Conservation (phyloP, 352 stramenopile genomes). For the Phytopythium oedochilum region DNA sequence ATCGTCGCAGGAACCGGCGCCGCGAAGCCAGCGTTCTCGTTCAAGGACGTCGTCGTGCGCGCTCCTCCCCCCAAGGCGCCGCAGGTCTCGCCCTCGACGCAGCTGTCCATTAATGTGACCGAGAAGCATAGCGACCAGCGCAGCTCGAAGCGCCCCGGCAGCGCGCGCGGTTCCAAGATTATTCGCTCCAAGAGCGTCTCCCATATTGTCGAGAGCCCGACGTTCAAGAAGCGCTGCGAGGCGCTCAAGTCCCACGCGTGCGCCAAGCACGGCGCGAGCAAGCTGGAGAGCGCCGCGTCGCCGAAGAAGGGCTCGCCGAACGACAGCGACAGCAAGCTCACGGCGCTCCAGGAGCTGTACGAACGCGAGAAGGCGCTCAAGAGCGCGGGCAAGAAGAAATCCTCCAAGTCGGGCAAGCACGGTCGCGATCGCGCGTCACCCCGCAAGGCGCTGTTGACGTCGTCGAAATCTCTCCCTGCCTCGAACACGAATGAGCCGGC, state of each 20-base stretch:
- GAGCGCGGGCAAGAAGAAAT: constrained; percentile 8
- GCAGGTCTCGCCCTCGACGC: not conserved
- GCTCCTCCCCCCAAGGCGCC: constrained; percentile 9
- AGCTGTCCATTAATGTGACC: not conserved
- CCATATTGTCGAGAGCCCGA: constrained; percentile 33
- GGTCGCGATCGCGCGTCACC: constrained; percentile 3
- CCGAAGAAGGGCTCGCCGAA: not conserved
- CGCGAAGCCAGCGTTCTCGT: constrained; percentile 20
- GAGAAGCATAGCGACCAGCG: constrained; percentile 6
- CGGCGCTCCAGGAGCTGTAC: constrained; percentile 24
- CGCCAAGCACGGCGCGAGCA: constrained; percentile 15
- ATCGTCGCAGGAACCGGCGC: constrained; percentile 2
- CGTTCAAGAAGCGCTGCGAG: constrained; percentile 39
- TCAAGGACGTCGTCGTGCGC: constrained; percentile 30
- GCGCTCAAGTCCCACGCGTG: constrained; percentile 20
- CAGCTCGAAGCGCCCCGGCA: not conserved
- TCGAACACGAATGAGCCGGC: not conserved
- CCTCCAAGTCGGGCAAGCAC: constrained; percentile 6
- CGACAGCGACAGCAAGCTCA: constrained; percentile 9
- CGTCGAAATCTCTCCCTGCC: not conserved
- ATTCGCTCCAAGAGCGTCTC: constrained; percentile 28
- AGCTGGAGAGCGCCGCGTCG: constrained; percentile 8
- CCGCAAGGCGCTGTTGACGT: not conserved
- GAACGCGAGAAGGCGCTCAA: constrained; percentile 20
- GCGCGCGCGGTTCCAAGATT: constrained; percentile 9